Base-by-base conservation (phyloP, 2,329 filamentous ascomycete genomes). In the Xylogone sp. region DNA sequence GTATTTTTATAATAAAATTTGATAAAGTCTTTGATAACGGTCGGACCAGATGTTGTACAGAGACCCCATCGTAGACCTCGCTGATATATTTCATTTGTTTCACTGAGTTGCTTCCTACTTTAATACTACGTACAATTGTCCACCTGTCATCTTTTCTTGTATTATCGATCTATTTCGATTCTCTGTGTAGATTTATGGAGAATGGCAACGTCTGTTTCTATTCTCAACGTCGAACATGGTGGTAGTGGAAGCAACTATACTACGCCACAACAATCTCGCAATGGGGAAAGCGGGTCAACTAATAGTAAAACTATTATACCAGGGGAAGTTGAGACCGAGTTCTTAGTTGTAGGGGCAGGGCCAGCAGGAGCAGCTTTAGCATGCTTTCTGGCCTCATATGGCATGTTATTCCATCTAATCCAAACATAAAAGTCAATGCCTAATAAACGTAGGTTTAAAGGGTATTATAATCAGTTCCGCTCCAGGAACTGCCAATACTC, bases 321-420 rank as follows among this genome's bases (percentile, higher is more conserved):
- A 31, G 13, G 27, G 8, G 16, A 19, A 13, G 46, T 56, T 58
- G 34, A 71, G 39, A 73, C 71, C 1, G 72, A 77, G 46, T 66
- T 73, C 46, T 62, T 79, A 29, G 73, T 77, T 51, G 62, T 78
- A 13, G 72, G 76, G 5, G 65, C 73, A 22, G 78, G 78, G 0
- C 78, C 78, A 2, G 75, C 78, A 0, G 78, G 78, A 1, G 76
- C 74, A 3, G 68, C 75, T 0, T 62, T 81, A 21, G 76, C 77
- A 2, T 77, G 73, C 53, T 80, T 80, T 53, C 70, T 80, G 1
- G 65, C 68, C 10, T 67, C 67, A 4, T 66, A 77, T 64, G 72
- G 75, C 71, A 61, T 50, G 53, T 52, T 20, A 27, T 18, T 50
- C 13, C 27, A 4, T 3, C 8, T 7, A 18, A 39, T 39, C 8